A percentile compares a stretch with the other conserved stretches of the same genome.
Conservation (phyloP, 2,329 filamentous ascomycete species). For the Colletotrichum chlorophyti region DNA sequence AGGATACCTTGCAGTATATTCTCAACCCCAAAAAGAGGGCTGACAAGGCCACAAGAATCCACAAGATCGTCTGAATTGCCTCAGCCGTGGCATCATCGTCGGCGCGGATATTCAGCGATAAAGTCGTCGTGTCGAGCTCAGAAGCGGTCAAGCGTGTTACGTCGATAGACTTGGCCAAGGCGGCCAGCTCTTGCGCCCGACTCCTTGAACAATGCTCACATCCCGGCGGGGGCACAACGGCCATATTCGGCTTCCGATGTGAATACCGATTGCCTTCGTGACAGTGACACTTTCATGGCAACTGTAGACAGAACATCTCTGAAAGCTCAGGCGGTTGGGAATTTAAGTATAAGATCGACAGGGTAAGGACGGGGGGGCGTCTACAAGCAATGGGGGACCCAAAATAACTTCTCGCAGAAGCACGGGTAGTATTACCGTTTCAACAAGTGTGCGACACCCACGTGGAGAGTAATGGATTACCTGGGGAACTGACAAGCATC, state of each 20-base stretch:
- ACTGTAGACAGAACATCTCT: not conserved
- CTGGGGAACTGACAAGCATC: not conserved
- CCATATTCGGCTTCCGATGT: constrained; percentile 15
- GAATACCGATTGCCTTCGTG: constrained; percentile 3
- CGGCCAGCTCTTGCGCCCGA: not conserved
- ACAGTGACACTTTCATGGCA: not conserved
- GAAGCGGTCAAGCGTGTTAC: not conserved
- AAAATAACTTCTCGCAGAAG: not conserved
- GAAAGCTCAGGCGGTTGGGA: not conserved
- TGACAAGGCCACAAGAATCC: constrained; percentile 31
- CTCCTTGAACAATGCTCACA: constrained; percentile 16
- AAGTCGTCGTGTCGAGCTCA: constrained; percentile 9
- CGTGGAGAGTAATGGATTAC: not conserved
- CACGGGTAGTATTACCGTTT: constrained; percentile 1
- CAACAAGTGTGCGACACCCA: not conserved
- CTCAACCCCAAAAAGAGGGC: constrained; percentile 32
- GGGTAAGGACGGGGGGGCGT: not conserved
- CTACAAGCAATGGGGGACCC: not conserved
- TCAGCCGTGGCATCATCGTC: constrained; percentile 10
- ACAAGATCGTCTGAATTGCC: constrained; percentile 23
- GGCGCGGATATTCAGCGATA: constrained; percentile 9
- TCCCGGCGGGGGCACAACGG: constrained; percentile 14
- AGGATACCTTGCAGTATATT: constrained; percentile 34
- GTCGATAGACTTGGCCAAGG: constrained; percentile 1
- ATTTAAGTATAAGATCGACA: not conserved